Conservation (phyloP, 345 rosid genomes). For the Passiflora organensis region DNA sequence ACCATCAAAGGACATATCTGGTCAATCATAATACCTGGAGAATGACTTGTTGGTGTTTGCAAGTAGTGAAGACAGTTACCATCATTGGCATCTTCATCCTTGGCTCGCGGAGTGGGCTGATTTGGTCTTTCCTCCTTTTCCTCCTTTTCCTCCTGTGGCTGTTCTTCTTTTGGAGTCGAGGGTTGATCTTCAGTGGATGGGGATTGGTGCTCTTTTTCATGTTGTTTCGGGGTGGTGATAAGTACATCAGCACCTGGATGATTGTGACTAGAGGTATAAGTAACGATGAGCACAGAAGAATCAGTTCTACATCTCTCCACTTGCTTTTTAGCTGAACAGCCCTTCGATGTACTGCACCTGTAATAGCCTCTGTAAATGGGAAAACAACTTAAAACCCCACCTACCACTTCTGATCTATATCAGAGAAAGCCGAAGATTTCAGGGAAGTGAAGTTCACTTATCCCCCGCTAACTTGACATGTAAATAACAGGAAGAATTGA, state of each 20-base stretch:
- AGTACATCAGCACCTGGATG: constrained; percentile 47
- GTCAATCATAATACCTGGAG: constrained; percentile 32
- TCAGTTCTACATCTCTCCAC: constrained; percentile 68
- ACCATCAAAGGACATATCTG: neutral
- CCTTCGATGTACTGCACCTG: constrained; percentile 70
- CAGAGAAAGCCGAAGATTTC: no score
- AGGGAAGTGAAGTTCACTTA: no score
- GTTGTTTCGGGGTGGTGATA: constrained; percentile 9
- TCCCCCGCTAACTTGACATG: no score
- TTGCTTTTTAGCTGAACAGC: constrained; percentile 68
- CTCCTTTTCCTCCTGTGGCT: constrained; percentile 12
- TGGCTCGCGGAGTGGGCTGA: constrained; percentile 5
- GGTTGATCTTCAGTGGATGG: constrained; percentile 7
- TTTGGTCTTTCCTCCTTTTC: constrained; percentile 6
- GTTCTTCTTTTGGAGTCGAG: constrained; percentile 16
- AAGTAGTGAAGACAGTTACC: constrained; percentile 39
- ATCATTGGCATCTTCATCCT: constrained; percentile 1
- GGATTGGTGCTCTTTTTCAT: constrained; percentile 10
- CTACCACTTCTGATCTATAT: no score
- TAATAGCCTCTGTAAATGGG: constrained; percentile 49
- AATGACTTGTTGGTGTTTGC: constrained; percentile 27
- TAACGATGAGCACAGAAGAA: constrained; percentile 54
- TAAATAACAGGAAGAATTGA: no score
- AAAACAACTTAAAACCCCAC: neutral
- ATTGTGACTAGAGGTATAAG: constrained; percentile 60